Conservation (phyloP, 805 yeast genomes). For the Kodamaea nitidulidarum region DNA sequence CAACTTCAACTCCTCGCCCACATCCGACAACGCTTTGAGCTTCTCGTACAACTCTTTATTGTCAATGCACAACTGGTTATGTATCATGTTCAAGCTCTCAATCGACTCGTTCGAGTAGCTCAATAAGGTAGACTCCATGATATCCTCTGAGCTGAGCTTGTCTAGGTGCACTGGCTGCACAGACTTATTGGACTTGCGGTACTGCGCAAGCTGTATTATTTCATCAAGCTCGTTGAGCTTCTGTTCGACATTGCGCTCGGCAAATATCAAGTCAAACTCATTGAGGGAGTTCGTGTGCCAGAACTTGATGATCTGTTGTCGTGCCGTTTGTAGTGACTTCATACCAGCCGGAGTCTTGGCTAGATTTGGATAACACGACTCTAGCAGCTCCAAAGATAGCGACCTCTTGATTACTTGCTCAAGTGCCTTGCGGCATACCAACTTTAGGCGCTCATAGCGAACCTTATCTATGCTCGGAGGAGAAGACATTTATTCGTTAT, state of each 20-base stretch:
- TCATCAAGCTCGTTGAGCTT: conserved; percentile 48
- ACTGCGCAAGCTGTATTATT: conserved; percentile 39
- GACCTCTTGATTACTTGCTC: conserved; percentile 49
- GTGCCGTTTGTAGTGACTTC: conserved; percentile 42
- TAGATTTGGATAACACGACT: conserved; percentile 52
- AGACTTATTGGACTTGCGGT: conserved; percentile 16
- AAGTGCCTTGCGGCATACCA: conserved; percentile 51
- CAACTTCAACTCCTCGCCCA: conserved; percentile 18
- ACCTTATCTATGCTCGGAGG: conserved; percentile 23
- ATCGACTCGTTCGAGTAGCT: conserved; percentile 20
- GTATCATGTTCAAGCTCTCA: conserved; percentile 29
- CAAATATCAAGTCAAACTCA: conserved; percentile 53
- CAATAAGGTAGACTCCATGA: conserved; percentile 29
- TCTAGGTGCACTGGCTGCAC: conserved; percentile 20
- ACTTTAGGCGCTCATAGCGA: conserved; percentile 46
- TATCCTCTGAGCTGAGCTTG: conserved; percentile 26
- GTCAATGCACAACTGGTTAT: conserved; percentile 34
- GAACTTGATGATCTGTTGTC: conserved; percentile 48
- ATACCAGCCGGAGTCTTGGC: conserved; percentile 45
- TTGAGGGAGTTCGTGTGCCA: conserved; percentile 47
- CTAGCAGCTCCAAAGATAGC: conserved; percentile 47
- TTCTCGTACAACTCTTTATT: conserved; percentile 26
- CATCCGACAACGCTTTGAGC: conserved; percentile 17
- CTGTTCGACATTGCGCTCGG: conserved; percentile 42
- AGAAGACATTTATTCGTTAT: not conserved